Conservation (phyloP, 139 green algal genomes). For the Chlamydomonas schloesseri region DNA sequence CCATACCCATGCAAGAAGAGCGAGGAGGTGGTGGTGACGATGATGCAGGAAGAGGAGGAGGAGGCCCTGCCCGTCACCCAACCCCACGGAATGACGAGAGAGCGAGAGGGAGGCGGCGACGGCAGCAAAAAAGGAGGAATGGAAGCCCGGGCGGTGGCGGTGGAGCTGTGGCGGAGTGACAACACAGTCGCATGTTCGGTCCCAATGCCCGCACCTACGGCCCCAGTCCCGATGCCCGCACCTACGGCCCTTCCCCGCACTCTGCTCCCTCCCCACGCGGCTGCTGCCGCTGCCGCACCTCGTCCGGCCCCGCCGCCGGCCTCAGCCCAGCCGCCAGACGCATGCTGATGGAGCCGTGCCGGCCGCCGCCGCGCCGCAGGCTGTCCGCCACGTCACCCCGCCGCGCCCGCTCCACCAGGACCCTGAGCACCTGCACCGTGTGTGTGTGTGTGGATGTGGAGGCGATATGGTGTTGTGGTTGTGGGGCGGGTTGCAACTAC, state of each 20-base stretch:
- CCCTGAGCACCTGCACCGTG: conserved; percentile 15
- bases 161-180: too few species aligned
- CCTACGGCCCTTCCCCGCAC: too few species aligned
- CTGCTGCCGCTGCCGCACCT: neutral
- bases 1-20: neutral
- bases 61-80: neutral
- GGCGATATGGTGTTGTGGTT: too few species aligned
- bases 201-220: too few species aligned
- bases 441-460: too few species aligned
- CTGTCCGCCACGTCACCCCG: neutral
- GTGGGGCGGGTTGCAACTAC: too few species aligned
- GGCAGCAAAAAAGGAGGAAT: too few species aligned
- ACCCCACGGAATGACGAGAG: neutral
- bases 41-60: neutral
- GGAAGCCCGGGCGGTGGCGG: too few species aligned
- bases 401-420: neutral
- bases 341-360: neutral
- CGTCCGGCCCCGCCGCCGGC: neutral
- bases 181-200: too few species aligned
- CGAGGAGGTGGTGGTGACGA: neutral
- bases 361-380: neutral
- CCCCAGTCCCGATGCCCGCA: too few species aligned
- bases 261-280: too few species aligned
- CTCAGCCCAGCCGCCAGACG: too few species aligned
- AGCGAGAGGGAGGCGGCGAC: neutral